These are phyloP conservation scores for Leccinum aurantiacum DNA, from an alignment of 768 basidiomycete species.

Conservation along the genomic window DNA sequence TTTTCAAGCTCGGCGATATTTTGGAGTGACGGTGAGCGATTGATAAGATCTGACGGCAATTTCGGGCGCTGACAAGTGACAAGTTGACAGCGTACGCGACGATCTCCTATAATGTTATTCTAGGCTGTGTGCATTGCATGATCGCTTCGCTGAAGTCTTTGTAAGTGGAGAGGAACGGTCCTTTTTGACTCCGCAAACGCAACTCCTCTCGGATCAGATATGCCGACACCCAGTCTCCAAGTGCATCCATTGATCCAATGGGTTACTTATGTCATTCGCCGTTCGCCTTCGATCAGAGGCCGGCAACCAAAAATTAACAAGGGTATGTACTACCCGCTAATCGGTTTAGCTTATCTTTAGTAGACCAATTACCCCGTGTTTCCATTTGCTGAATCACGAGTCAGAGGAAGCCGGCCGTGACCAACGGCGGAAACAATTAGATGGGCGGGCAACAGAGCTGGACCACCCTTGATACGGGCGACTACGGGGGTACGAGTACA, in stretches of 20 bases:
- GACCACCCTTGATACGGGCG: too few species aligned
- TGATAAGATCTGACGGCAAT: too few species aligned
- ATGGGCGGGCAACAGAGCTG: too few species aligned
- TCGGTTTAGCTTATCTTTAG: neutral
- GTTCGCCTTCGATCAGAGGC: neutral
- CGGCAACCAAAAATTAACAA: neutral
- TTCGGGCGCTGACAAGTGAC: neutral
- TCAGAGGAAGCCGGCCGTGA: too few species aligned
- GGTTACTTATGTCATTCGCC: too few species aligned
- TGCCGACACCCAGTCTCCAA: too few species aligned
- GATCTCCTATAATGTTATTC: neutral
- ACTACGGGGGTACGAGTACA: too few species aligned
- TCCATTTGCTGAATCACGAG: neutral
- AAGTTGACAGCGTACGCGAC: neutral
- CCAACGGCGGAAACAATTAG: too few species aligned
- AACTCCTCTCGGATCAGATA: neutral
- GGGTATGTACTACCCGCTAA: too few species aligned
- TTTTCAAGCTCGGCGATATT: neutral
- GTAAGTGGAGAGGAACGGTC: neutral
- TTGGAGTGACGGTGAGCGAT: neutral
- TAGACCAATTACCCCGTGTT: neutral
- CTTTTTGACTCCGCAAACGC: neutral
- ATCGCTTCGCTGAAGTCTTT: neutral
- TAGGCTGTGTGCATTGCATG: neutral
- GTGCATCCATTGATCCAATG: too few species aligned